phyloP scores from a whole-genome alignment of 805 yeast species.

The Pichia manshurica region DNA sequence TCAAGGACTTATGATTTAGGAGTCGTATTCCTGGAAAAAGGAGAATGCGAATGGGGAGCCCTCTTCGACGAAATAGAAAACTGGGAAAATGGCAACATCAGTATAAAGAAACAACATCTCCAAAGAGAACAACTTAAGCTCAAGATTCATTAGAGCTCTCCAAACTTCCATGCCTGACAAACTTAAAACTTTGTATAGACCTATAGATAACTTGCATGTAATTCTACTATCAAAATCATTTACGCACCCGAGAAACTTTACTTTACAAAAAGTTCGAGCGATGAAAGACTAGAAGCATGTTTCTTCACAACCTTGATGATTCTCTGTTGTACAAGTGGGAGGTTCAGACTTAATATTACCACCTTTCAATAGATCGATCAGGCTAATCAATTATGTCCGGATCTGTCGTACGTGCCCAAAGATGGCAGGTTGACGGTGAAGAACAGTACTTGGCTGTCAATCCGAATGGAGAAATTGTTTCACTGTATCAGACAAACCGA shows the following conservation, averaged over 20 bases:
- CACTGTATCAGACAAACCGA: slow-evolving; percentile 53
- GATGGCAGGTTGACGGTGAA: slow-evolving; percentile 51
- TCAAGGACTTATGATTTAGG: slow-evolving; percentile 42
- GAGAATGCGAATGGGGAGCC: slow-evolving; percentile 78
- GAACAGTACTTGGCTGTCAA: slow-evolving; percentile 63
- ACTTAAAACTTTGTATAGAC: too few relatives aligned
- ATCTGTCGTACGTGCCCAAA: slow-evolving; percentile 48
- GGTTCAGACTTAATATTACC: too few relatives aligned
- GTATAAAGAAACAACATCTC: slow-evolving; percentile 30
- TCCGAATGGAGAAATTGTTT: slow-evolving; percentile 76
- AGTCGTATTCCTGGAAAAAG: slow-evolving; percentile 63
- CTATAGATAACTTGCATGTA: too few relatives aligned
- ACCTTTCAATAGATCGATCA: too few relatives aligned
- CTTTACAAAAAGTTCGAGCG: too few relatives aligned
- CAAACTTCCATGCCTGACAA: too few relatives aligned
- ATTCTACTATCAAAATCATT: too few relatives aligned
- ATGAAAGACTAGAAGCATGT: too few relatives aligned
- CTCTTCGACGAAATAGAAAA: slow-evolving; percentile 43
- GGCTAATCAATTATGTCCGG: slow-evolving; percentile 46
- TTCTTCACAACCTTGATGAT: too few relatives aligned
- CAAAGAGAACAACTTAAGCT: slow-evolving; percentile 35
- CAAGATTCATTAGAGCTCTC: slow-evolving; percentile 13
- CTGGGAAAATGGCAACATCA: slow-evolving; percentile 19
- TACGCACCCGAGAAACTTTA: too few relatives aligned
- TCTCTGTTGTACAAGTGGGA: too few relatives aligned